Conservation (phyloP, 495 filamentous ascomycete species). For the Aspergillus saccharolyticus region DNA sequence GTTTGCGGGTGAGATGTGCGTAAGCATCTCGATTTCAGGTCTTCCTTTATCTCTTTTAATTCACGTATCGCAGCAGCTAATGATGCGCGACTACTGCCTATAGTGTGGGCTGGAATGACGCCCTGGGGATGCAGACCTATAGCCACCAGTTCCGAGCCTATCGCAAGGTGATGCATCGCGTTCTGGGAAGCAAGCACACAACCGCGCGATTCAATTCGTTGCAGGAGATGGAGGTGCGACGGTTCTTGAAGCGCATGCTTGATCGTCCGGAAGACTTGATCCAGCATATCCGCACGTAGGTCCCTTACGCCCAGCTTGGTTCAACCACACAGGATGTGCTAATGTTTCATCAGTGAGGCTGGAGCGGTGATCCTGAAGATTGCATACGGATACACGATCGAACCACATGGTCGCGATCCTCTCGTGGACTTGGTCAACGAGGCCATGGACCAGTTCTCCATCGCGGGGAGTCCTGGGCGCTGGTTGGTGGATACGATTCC, state of each 20-base stretch:
- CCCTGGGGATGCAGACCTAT: conserved; percentile 28
- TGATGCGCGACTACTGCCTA: neutral
- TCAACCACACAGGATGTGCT: no score
- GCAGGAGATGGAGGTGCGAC: conserved; percentile 37
- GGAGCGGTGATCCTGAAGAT: conserved; percentile 46
- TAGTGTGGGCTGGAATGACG: conserved; percentile 32
- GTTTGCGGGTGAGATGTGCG: conserved; percentile 22
- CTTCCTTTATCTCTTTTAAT: no score
- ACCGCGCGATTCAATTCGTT: conserved; percentile 30
- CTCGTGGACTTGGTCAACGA: conserved; percentile 37
- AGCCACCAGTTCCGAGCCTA: conserved; percentile 31
- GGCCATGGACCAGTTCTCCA: conserved; percentile 39
- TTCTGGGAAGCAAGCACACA: conserved; percentile 21
- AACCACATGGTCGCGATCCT: conserved; percentile 36
- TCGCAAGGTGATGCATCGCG: conserved; percentile 33
- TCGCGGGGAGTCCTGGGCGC: conserved; percentile 37
- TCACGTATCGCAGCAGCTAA: neutral
- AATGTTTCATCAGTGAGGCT: conserved; percentile 23
- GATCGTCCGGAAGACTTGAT: conserved; percentile 30
- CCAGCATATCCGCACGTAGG: conserved; percentile 39
- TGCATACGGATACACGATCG: conserved; percentile 46
- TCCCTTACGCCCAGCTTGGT: neutral
- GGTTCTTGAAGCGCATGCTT: conserved; percentile 40
- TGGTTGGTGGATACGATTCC: conserved; percentile 45
- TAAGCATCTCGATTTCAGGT: neutral